Percentiles rank a stretch among this genome's conserved stretches.
These are phyloP conservation scores for Scheffersomyces ergatensis DNA, from an alignment of 805 yeast genomes.

Conservation along the genomic window DNA sequence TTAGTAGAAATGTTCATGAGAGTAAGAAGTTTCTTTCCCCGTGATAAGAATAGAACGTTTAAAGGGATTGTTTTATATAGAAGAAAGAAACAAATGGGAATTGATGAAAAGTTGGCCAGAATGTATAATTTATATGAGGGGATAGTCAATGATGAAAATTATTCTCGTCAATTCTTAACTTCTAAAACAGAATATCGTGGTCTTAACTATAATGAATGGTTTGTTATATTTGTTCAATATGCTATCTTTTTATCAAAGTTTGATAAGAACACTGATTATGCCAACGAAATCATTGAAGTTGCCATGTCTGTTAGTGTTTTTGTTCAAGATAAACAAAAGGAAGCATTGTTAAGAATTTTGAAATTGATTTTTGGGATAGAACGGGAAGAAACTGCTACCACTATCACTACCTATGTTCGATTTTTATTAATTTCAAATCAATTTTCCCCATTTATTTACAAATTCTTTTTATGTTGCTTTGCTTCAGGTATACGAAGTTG, in stretches of 20 bases:
- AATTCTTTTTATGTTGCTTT: constrained; percentile 65
- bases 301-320: constrained; percentile 82
- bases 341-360: constrained; percentile 59
- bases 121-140: constrained; percentile 65
- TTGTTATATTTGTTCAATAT: constrained; percentile 75
- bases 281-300: constrained; percentile 55
- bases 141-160: constrained; percentile 27
- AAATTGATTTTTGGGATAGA: constrained; percentile 56
- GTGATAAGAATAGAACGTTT: constrained; percentile 68
- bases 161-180: constrained; percentile 34
- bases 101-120: constrained; percentile 73
- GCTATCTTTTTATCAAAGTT: constrained; percentile 64
- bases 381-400: constrained; percentile 48
- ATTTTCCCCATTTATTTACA: constrained; percentile 67
- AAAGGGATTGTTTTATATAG: constrained; percentile 65
- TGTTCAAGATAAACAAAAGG: constrained; percentile 58
- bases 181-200: constrained; percentile 71
- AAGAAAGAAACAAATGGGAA: constrained; percentile 56
- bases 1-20: constrained; percentile 79
- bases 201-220: constrained; percentile 77
- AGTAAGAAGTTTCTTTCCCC: constrained; percentile 74
- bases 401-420: constrained; percentile 58
- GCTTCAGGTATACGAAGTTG: constrained; percentile 58
- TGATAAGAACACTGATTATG: constrained; percentile 60
- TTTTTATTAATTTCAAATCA: constrained; percentile 65